Base-by-base conservation (phyloP, 2,329 filamentous ascomycete genomes). In the Ophiosphaerella korrae region DNA sequence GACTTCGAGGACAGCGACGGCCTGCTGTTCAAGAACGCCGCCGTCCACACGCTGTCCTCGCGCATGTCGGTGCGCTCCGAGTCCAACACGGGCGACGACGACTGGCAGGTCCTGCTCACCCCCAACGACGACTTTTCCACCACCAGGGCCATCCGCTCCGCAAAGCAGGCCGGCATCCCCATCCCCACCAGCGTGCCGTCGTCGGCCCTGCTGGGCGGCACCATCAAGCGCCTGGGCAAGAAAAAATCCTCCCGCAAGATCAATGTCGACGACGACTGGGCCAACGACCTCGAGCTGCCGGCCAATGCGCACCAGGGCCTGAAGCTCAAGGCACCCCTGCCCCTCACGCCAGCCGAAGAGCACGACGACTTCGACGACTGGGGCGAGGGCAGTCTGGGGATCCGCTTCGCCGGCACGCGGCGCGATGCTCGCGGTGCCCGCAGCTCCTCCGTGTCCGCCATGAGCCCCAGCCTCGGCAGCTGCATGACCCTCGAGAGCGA, bases 391-490 rank as follows among this genome's bases (percentile, higher is more conserved):
- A 97, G 92, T 71, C 80, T 97, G 52, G 92, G 93, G 34, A 96
- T 93, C 38, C 85, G 93, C 50, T 93, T 92, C 75, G 92, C 89
- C 34, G 93, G 93, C 38, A 96, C 91, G 12, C 84, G 86, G 58
- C 86, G 90, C 63, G 90, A 93, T 66, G 83, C 82, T n/a, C 85
- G 85, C 35, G 92, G 90, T 42, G 86, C 87, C 65, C 86, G 90
- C 64, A 94, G 90, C 77, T 96, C 92, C 1, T 93, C 91, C 14
- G 86, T 88, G 32, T 96, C 92, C 34, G 90, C 90, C 24, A 83
- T 97, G 72, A 97, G 93, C 68, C 93, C 94, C 12, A 97, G 92
- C 71, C 84, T 96, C 48, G 90, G 92, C 16, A 97, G 93, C 73
- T 94, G 90, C 57, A 86, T 96, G 62, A 96, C 92, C 1, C 84